Evolutionary conservation across 306 rosid genomes (phyloP).

Genomic region (Vigna trinervia): DNA sequence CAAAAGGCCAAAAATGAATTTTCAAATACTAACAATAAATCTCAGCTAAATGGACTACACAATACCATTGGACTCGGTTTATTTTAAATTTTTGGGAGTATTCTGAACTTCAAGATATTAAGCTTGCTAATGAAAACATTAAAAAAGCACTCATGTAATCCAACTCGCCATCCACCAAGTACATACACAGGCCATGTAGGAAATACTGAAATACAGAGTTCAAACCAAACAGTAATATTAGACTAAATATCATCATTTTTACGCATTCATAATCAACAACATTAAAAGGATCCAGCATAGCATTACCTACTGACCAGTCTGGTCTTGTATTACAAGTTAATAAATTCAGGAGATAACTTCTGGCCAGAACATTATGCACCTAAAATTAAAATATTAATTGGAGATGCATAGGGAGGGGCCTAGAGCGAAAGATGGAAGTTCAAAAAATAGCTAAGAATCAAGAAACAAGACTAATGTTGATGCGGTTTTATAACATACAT

Average conservation of each 20-base stretch:
- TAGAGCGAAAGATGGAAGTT: neutral
- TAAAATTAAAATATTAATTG: neutral
- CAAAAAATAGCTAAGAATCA: neutral
- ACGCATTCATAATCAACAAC: constrained; percentile 20
- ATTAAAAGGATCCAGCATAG: constrained; percentile 6
- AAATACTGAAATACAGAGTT: neutral
- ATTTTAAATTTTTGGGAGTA: neutral
- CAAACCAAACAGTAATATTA: constrained; percentile 6
- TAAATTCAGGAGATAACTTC: neutral
- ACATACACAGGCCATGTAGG: neutral
- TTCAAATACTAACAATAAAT: neutral
- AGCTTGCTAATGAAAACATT: neutral
- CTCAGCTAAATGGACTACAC: neutral
- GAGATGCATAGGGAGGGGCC: neutral
- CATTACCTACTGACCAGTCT: neutral
- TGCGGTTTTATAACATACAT: neutral
- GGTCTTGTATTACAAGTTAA: neutral
- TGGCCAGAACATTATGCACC: neutral
- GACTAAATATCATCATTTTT: constrained; percentile 1
- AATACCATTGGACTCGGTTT: neutral
- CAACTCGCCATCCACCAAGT: neutral
- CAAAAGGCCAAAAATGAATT: constrained; percentile 20
- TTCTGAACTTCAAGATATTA: constrained; percentile 8
- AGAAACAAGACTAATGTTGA: neutral
- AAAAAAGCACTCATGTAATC: constrained; percentile 8